phyloP scores from a whole-genome alignment of 2,329 filamentous ascomycete species.

The Ambrosiella xylebori region DNA sequence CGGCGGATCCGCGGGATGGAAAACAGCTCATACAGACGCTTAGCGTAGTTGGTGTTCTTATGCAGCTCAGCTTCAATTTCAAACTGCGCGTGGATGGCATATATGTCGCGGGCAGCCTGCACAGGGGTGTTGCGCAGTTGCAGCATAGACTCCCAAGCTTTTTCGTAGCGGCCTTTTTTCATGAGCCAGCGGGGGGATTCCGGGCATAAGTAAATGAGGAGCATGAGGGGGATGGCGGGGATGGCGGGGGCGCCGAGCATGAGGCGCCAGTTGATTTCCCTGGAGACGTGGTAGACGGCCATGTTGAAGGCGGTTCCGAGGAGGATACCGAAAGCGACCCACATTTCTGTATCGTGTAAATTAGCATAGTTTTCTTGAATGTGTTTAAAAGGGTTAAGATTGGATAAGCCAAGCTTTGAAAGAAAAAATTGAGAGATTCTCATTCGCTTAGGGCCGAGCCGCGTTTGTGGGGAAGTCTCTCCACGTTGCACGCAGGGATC shows the following conservation, averaged over 20 bases:
- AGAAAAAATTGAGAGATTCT: background rate
- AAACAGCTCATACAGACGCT: slow-evolving; percentile 38
- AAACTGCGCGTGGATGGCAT: slow-evolving; percentile 32
- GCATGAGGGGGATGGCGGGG: slow-evolving; percentile 42
- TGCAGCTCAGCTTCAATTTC: slow-evolving; percentile 20
- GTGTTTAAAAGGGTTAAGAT: background rate
- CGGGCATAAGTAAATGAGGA: slow-evolving; percentile 42
- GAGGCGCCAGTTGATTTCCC: slow-evolving; percentile 39
- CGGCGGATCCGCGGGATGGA: slow-evolving; percentile 39
- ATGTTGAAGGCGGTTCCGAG: slow-evolving; percentile 49
- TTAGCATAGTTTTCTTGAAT: background rate
- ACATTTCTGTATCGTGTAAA: slow-evolving; percentile 22
- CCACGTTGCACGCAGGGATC: background rate
- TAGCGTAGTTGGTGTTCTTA: slow-evolving; percentile 28
- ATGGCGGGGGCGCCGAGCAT: slow-evolving; percentile 45
- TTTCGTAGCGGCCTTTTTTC: slow-evolving; percentile 37
- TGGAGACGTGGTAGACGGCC: slow-evolving; percentile 40
- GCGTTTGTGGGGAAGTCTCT: background rate
- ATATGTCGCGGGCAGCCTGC: slow-evolving; percentile 45
- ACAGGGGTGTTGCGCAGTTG: slow-evolving; percentile 39
- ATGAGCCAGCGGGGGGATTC: slow-evolving; percentile 51
- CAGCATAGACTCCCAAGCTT: slow-evolving; percentile 39
- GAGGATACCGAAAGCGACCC: slow-evolving; percentile 42
- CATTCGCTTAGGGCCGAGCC: background rate
- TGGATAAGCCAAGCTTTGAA: background rate